phyloP scores from a whole-genome alignment of 2,329 filamentous ascomycete genomes.

The Lecanicillium sp. region DNA sequence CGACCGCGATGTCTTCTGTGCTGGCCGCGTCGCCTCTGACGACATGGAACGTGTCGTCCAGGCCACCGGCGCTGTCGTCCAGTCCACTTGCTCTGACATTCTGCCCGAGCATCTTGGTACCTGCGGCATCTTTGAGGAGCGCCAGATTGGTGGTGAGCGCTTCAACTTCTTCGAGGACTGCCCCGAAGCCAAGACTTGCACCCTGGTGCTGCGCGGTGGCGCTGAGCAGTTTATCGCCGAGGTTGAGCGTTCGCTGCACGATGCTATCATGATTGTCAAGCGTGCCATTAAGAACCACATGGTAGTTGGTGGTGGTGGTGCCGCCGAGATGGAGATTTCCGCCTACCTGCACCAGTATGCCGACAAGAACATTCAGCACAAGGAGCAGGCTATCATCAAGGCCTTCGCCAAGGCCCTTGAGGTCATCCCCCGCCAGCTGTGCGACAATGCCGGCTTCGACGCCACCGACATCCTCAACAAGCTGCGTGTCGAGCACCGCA shows the following conservation, averaged over 20 bases:
- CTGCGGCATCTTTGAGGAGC: conserved; percentile 87
- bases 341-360: conserved; percentile 89
- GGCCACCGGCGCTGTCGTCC: conserved; percentile 84
- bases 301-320: conserved; percentile 93
- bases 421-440: conserved; percentile 92
- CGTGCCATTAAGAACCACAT: conserved; percentile 90
- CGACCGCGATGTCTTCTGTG: conserved; percentile 97
- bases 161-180: conserved; percentile 99
- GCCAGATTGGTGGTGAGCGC: conserved; percentile 92
- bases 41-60: conserved; percentile 96
- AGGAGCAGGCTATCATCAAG: conserved; percentile 97
- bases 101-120: conserved; percentile 81
- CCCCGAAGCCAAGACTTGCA: conserved; percentile 93
- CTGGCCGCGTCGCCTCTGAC: conserved; percentile 82
- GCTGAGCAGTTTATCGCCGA: conserved; percentile 99
- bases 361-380: conserved; percentile 85
- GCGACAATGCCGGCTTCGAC: conserved; percentile 97
- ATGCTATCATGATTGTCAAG: conserved; percentile 99
- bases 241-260: conserved; percentile 94
- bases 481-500: conserved; percentile 91
- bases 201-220: conserved; percentile 86
- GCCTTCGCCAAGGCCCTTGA: conserved; percentile 96
- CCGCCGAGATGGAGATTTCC: conserved; percentile 93
- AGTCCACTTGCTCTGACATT: conserved; percentile 97
- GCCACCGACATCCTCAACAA: conserved; percentile 97